A percentile compares a stretch with the other conserved stretches of the same genome.
Evolutionary conservation across 495 filamentous ascomycete species (phyloP).

Genomic region (Hypomontagnella monticulosa): DNA sequence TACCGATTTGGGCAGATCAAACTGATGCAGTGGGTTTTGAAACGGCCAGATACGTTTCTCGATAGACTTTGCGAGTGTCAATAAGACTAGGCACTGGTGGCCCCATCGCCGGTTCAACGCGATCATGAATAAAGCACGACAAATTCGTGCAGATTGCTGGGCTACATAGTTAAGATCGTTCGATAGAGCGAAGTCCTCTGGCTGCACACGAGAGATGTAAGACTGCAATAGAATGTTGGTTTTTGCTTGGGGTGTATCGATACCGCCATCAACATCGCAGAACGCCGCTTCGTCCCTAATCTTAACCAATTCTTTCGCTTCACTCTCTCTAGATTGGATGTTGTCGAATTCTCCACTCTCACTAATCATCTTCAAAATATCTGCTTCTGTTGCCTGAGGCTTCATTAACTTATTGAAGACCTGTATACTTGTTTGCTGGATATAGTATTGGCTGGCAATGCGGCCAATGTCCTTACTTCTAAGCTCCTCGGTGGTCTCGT

Average conservation of each 20-base stretch:
- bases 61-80: conserved; percentile 93
- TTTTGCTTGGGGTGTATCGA: conserved; percentile 84
- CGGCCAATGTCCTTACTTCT: conserved; percentile 92
- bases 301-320: conserved; percentile 77
- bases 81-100: conserved; percentile 86
- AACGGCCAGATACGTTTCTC: conserved; percentile 95
- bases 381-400: conserved; percentile 80
- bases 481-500: conserved; percentile 89
- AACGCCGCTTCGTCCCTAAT: conserved; percentile 72
- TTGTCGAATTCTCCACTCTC: conserved; percentile 98
- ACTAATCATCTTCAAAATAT: conserved; percentile 93
- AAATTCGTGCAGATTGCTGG: conserved; percentile 94
- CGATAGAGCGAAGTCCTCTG: conserved; percentile 91
- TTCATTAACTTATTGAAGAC: conserved; percentile 96
- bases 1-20: conserved; percentile 86
- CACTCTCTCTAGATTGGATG: conserved; percentile 88
- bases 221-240: conserved; percentile 95
- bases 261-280: conserved; percentile 77
- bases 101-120: conserved; percentile 95
- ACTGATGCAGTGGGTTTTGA: conserved; percentile 94
- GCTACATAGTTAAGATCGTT: conserved; percentile 95
- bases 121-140: conserved; percentile 95
- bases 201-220: conserved; percentile 86
- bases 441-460: conserved; percentile 97
- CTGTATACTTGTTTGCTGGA: conserved; percentile 89